phyloP scores from a whole-genome alignment of 2,329 filamentous ascomycete species.

The Xylaria sp. region DNA sequence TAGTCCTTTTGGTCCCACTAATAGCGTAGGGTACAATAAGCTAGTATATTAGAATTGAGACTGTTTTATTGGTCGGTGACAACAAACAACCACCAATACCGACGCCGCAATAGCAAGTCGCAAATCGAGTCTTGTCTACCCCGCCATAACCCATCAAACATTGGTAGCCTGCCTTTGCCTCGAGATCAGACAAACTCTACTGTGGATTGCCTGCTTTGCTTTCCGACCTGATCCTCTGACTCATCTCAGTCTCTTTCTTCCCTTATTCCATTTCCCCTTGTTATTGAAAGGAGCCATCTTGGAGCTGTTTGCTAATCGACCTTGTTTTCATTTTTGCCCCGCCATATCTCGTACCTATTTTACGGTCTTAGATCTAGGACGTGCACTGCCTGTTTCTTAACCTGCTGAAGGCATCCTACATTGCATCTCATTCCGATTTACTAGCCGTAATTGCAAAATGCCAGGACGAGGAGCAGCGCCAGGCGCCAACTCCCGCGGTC shows the following conservation, averaged over 20 bases:
- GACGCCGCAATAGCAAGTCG: constrained; percentile 24
- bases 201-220: neutral
- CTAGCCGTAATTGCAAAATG: constrained; percentile 50
- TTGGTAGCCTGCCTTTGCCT: constrained; percentile 2
- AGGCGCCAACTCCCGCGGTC: constrained; percentile 71
- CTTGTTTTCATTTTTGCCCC: neutral
- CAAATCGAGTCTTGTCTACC: constrained; percentile 22
- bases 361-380: neutral
- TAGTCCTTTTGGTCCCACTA: too few relatives aligned
- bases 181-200: neutral
- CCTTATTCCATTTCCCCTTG: neutral
- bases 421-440: constrained; percentile 7
- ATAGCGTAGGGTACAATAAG: neutral
- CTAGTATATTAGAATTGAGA: neutral
- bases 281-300: neutral
- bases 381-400: constrained; percentile 2
- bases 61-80: constrained; percentile 2
- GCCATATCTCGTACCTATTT: neutral
- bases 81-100: constrained; percentile 16
- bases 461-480: constrained; percentile 54
- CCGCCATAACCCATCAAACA: constrained; percentile 17
- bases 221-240: neutral
- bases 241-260: constrained; percentile 7
- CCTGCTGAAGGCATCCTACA: neutral
- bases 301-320: neutral